Evolutionary conservation across 2,329 filamentous ascomycete genomes (phyloP), one percentile per base, ranked within the genome.

Genomic region (Thelonectria blattea): DNA sequence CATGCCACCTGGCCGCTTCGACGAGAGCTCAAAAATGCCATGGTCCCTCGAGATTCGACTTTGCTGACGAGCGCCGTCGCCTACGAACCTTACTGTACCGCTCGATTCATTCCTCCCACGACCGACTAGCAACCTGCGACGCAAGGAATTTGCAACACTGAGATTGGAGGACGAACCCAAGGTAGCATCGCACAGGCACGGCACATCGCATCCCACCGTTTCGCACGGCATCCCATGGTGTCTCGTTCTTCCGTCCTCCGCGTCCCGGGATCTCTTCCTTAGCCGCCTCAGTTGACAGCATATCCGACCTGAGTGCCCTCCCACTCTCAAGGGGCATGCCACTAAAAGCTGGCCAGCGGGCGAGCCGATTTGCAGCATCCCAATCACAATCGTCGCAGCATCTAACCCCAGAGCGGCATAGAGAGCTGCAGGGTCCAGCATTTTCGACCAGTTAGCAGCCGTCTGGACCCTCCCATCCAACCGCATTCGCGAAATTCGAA

Each of bases 341-440:
- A 55, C 20, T 34, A 52, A 27, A 18, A 12, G 50, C 20, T 10
- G 42, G 37, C 27, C 20, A 27, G 46, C n/a, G n/a, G n/a, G n/a
- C n/a, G n/a, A n/a, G n/a, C n/a, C n/a, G n/a, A n/a, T n/a, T n/a
- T n/a, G n/a, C n/a, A n/a, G n/a, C n/a, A 43, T 55, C 47, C 52
- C 51, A 60, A 60, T 60, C 57, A 48, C 53, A 45, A 42, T 45
- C 46, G 39, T 6, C 48, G 30, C 48, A 24, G 17, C 37, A 30
- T 51, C 45, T 14, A 20, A 45, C 56, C 57, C 57, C 50, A 55
- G 56, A 43, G 46, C 45, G 32, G 20, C 43, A 39, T 59, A 47
- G 22, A 6, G 41, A 52, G 52, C 58, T 56, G 58, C 58, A 60
- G 58, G 57, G 58, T 56, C 58, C 47, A 51, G 58, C 58, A 56